phyloP scores from a whole-genome alignment of 352 stramenopile species.

The Pythium coloratum region DNA sequence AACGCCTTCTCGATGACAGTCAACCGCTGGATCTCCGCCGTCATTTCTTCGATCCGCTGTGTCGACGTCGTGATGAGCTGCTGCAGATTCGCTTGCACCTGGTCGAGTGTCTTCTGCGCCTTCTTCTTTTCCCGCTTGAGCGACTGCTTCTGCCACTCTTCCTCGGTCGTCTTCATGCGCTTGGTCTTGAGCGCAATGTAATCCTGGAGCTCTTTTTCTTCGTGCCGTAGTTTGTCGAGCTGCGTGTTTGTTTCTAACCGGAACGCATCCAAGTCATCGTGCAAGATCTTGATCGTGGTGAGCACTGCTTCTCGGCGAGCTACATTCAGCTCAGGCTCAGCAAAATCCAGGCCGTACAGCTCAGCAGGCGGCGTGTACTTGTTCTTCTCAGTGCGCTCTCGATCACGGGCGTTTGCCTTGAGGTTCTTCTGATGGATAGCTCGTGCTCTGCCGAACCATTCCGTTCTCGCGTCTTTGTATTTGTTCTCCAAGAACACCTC shows the following conservation, averaged over 20 bases:
- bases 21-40: constrained; percentile 59
- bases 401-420: constrained; percentile 26
- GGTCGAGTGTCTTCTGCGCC: constrained; percentile 56
- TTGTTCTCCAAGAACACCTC: constrained; percentile 72
- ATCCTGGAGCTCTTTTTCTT: constrained; percentile 68
- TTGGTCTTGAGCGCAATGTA: constrained; percentile 80
- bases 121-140: constrained; percentile 85
- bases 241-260: constrained; percentile 64
- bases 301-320: constrained; percentile 62
- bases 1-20: constrained; percentile 67
- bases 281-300: constrained; percentile 40
- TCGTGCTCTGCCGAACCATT: constrained; percentile 45
- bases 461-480: constrained; percentile 45
- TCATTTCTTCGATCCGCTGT: constrained; percentile 61
- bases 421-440: constrained; percentile 45
- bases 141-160: constrained; percentile 84
- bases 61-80: constrained; percentile 47
- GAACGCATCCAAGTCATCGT: constrained; percentile 61
- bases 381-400: constrained; percentile 35
- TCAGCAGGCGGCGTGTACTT: constrained; percentile 36
- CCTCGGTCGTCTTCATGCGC: constrained; percentile 69
- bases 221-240: constrained; percentile 51
- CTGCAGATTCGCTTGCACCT: constrained; percentile 53
- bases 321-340: constrained; percentile 60
- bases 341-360: constrained; percentile 69